Evolutionary conservation across 2,329 filamentous ascomycete species (phyloP), one percentile per base, ranked within the genome.

Genomic region (Arthroderma sp.): DNA sequence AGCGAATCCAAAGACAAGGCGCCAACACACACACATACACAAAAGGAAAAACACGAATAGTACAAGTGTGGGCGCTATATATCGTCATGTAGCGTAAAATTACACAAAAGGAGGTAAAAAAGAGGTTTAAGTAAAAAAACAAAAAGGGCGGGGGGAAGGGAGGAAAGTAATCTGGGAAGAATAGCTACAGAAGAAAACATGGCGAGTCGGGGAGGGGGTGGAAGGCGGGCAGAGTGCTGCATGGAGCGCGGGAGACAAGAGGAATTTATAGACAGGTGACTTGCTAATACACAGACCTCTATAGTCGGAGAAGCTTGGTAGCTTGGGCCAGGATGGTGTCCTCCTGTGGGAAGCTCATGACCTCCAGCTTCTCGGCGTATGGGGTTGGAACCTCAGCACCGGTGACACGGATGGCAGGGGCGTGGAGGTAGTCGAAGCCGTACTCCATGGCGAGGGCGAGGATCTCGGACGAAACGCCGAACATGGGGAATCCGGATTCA

Each of bases 331-430:
- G 86, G 70, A 98, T 96, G 66, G 95, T 79, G 63, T 84, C 74
- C 78, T 95, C 89, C 65, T 85, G 88, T 54, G 93, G 93, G 86
- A 98, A 98, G 68, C 81, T 81, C 88, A 98, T 86, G 76, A 93
- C 84, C 81, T 98, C 93, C 59, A 98, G 82, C 72, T 88, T 88
- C 74, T 86, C 80, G 59, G 93, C 91, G 71, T 98, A 97, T 38
- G 93, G 93, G 6, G 93, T 98, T 54, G 93, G 93, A 11, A 98
- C 93, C 73, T 98, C 93, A 63, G 93, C 91, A 72, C 93, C 93
- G 59, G 93, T 97, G 68, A 98, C 84, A 74, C 93, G 86, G 74
- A 91, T 87, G 61, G 90, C 93, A 52, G 93, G 93, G 58, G 90
- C 89, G 69, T 96, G 85, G 63, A 98, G 86, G 79, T 95, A 97